Evolutionary conservation across 2,329 filamentous ascomycete genomes (phyloP).

Genomic region (Gaeumannomyces sp.): DNA sequence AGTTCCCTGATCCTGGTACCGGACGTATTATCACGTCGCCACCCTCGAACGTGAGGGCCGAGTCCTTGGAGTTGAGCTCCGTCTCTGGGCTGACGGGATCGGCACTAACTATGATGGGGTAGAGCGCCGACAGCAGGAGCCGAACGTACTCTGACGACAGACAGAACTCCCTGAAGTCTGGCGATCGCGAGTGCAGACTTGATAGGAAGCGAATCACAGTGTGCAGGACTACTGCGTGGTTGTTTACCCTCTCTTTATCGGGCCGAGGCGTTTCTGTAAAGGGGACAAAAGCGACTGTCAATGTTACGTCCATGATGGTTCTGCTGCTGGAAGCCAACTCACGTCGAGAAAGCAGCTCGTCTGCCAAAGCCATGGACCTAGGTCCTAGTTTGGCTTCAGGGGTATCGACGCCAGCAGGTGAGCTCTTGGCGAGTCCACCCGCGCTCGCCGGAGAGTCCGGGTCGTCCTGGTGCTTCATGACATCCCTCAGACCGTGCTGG

Average conservation of each 20-base stretch:
- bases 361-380: conserved; percentile 61
- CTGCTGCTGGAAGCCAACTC: background rate
- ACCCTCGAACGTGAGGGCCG: conserved; percentile 76
- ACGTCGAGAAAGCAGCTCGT: conserved; percentile 44
- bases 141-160: conserved; percentile 75
- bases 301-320: conserved; percentile 31
- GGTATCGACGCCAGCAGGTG: conserved; percentile 8
- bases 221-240: conserved; percentile 62
- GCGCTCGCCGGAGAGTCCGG: conserved; percentile 44
- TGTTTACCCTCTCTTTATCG: conserved; percentile 42
- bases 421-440: conserved; percentile 16
- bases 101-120: conserved; percentile 80
- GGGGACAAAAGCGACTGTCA: background rate
- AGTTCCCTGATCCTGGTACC: conserved; percentile 52
- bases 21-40: conserved; percentile 79
- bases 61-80: conserved; percentile 79
- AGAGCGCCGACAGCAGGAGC: conserved; percentile 71
- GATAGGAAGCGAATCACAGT: conserved; percentile 73
- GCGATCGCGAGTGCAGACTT: conserved; percentile 70
- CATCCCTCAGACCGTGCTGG: conserved; percentile 71
- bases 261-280: conserved; percentile 27
- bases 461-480: conserved; percentile 56
- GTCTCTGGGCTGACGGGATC: conserved; percentile 77
- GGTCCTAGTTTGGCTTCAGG: conserved; percentile 32
- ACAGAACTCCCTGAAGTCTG: conserved; percentile 76